Base-by-base conservation (phyloP, 75 land plant genomes). In the Sequoiadendron giganteum region DNA sequence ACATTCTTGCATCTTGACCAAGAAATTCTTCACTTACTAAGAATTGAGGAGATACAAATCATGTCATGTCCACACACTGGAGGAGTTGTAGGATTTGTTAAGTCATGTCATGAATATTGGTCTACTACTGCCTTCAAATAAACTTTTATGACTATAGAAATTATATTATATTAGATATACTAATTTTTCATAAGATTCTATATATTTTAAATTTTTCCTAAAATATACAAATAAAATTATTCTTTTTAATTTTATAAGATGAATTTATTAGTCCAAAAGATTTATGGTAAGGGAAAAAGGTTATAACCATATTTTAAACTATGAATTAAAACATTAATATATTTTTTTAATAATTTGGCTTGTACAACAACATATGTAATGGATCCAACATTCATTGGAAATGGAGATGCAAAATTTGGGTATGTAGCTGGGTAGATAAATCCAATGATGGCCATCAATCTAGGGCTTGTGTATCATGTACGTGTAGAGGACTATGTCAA, bases 1-100 rank as follows among this genome's bases (percentile, higher is more conserved):
- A 93, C 72, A 92, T 94, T 34, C 47, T 94, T 38, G 95, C 95
- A 10, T 84, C 92, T 32, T 91, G 90, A 86, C 85, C 91, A 2
- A 90, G 87, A 21, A 10, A 86, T 85, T 81, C 85, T 39, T 48
- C 92, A 28, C 55, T 89, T 1, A 90, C 94, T 1, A 90, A 36
- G 78, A 6, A 54, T 3, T 13, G 0, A 5, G 86, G 36, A 89
- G 54, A 73, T 65, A 49, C 48, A 82, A 86, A 70, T 93, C 68
- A 94, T 94, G 93, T 88, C 95, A 8, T 92, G 45, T 16, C 81
- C 81, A 39, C 81, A 78, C 5, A 25, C 5, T 0, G 19, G 25
- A 15, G 81, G 81, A 78, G 81, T 45, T 78, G 45, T 28, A 0
- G 81, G 43, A 10, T 38, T 25, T 16, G 42, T 78, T 4, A 39